Evolutionary conservation across 306 rosid species (phyloP), one percentile per base, ranked within the genome.

Genomic region (Corylus avellana): DNA sequence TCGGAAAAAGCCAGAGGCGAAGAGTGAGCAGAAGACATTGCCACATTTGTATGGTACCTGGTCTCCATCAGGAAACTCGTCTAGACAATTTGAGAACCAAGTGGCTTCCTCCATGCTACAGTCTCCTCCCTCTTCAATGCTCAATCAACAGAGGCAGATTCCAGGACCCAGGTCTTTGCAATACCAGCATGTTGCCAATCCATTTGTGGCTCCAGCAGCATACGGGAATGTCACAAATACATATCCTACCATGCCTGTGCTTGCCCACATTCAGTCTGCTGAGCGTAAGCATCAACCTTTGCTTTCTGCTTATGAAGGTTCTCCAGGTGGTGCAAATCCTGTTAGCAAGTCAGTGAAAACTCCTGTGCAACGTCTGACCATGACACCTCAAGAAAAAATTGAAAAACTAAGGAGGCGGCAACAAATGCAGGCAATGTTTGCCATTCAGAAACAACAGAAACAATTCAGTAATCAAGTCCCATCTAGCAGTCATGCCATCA

Each of bases 351-450:
- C 89, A 14, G 82, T 75, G 42, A 89, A 88, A 82, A 66, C 84
- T 22, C 56, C 42, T 13, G 84, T 81, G 74, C 87, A 85, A 71
- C 88, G 87, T 77, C 87, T 79, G 79, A 83, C 86, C 71, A 96
- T 96, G 99, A 93, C 98, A 50, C 93, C 99, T 79, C 97, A 89
- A 80, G 99, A 93, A 82, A 96, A 96, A 85, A 93, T 93, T 79
- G 93, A 96, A 86, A 96, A 93, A 75, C 80, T 96, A 75, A 93
- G 99, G 86, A 83, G 93, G 89, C 89, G 98, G 77, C 99, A 96
- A 76, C 97, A 96, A 87, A 83, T 91, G 86, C 97, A 87, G 87
- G 99, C 99, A 70, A 84, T 96, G 96, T 89, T 95, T 89, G 99
- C 99, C 85, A 93, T 95, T 85, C 85, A 88, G 84, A 93, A 90